Percentiles rank a stretch among this genome's conserved stretches.
phyloP scores from a whole-genome alignment of 228 moss, liverwort and hornwort species.

The Sphagnum fallax region DNA sequence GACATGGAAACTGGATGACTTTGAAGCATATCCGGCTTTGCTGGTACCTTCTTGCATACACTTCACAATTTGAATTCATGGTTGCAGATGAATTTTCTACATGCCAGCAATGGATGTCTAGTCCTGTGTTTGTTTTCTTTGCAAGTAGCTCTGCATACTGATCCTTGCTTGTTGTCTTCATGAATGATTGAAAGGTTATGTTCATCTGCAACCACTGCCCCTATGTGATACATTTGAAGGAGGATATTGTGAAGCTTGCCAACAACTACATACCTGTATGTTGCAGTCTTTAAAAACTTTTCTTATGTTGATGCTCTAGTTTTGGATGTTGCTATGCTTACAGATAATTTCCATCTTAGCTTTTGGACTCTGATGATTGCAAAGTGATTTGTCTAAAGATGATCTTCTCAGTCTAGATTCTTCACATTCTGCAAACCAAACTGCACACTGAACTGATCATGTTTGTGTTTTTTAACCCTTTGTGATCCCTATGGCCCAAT shows the following conservation, averaged over 20 bases:
- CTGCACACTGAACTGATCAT: too few species aligned
- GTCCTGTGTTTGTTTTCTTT: conserved; percentile 2
- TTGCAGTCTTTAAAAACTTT: not conserved
- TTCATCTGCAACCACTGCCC: conserved; percentile 90
- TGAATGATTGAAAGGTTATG: conserved; percentile 34
- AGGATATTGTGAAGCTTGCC: conserved; percentile 57
- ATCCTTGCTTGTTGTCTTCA: not conserved
- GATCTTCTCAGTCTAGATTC: too few species aligned
- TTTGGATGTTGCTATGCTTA: too few species aligned
- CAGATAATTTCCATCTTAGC: too few species aligned
- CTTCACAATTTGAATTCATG: not conserved
- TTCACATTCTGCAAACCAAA: too few species aligned
- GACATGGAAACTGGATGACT: conserved; percentile 58
- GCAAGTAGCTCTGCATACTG: not conserved
- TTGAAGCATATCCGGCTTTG: conserved; percentile 70
- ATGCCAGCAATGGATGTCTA: too few species aligned
- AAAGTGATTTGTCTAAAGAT: too few species aligned
- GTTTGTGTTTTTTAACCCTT: too few species aligned
- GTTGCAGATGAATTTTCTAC: conserved; percentile 6
- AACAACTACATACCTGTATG: conserved; percentile 54
- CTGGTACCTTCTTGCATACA: conserved; percentile 19
- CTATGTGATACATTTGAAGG: conserved; percentile 67
- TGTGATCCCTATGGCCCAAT: too few species aligned
- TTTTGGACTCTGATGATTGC: too few species aligned
- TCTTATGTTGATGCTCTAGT: not conserved